These are phyloP conservation scores for Magnolia sinica DNA, from an alignment of 164 flowering plant species.

Conservation along the genomic window DNA sequence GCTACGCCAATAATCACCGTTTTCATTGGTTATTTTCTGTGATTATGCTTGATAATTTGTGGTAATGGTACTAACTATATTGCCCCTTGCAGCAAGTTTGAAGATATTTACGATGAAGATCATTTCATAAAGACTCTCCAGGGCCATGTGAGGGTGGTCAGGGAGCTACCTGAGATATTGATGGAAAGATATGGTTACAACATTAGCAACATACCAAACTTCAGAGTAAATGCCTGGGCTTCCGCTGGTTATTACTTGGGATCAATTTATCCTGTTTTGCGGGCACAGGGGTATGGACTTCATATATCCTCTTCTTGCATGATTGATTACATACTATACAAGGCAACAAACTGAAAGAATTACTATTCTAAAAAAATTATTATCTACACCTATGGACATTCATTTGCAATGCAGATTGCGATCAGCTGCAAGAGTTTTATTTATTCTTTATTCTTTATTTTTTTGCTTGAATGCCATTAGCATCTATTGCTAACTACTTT, in stretches of 20 bases:
- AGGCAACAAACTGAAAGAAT: too few relatives aligned
- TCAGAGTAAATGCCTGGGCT: constrained; percentile 67
- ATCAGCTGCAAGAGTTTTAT: too few relatives aligned
- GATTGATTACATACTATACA: background rate
- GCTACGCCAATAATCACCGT: background rate
- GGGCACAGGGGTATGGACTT: constrained; percentile 43
- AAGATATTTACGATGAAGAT: constrained; percentile 68
- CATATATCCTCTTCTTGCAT: background rate
- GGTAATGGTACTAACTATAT: background rate
- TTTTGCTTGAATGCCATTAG: background rate
- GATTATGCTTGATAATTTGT: background rate
- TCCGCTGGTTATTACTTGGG: constrained; percentile 43
- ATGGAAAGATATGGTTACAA: constrained; percentile 58
- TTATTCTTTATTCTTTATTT: background rate
- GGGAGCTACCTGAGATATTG: constrained; percentile 49
- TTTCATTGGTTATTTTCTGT: background rate
- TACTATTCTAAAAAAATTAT: too few relatives aligned
- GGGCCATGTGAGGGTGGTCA: constrained; percentile 57
- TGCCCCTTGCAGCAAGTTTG: constrained; percentile 46
- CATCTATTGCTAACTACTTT: background rate
- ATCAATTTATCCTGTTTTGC: constrained; percentile 57
- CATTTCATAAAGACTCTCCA: constrained; percentile 59
- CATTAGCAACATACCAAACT: constrained; percentile 42
- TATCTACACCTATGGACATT: too few relatives aligned
- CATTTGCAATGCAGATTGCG: too few relatives aligned